phyloP scores from a whole-genome alignment of 331 rosid genomes.

The Phaseolus coccineus region DNA sequence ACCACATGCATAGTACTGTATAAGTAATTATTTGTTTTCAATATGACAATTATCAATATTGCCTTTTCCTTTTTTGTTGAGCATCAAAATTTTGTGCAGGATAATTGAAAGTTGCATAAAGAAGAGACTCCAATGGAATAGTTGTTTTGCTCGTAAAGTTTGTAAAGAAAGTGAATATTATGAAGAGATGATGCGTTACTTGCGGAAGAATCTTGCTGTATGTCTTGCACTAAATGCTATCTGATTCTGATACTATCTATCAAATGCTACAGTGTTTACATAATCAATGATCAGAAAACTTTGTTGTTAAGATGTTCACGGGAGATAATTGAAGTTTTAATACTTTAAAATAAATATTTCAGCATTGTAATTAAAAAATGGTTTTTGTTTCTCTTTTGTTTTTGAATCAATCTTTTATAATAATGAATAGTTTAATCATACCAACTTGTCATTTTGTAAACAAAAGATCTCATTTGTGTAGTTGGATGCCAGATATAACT shows the following conservation, averaged over 20 bases:
- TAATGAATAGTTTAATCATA: slow-evolving; percentile 5
- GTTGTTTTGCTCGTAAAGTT: slow-evolving; percentile 84
- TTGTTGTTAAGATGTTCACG: background rate
- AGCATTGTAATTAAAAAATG: slow-evolving; percentile 5
- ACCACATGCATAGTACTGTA: background rate
- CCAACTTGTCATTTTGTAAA: background rate
- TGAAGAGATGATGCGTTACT: slow-evolving; percentile 90
- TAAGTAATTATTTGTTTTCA: background rate
- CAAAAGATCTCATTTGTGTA: background rate
- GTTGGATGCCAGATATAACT: slow-evolving; percentile 1
- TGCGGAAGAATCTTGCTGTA: slow-evolving; percentile 90
- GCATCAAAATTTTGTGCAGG: slow-evolving; percentile 61
- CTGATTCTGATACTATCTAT: slow-evolving; percentile 28
- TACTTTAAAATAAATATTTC: slow-evolving; percentile 2
- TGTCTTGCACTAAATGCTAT: slow-evolving; percentile 45
- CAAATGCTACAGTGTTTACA: slow-evolving; percentile 25
- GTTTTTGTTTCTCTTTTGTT: slow-evolving; percentile 24
- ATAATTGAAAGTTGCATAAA: slow-evolving; percentile 77
- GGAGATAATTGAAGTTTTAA: slow-evolving; percentile 12
- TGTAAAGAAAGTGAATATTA: slow-evolving; percentile 91
- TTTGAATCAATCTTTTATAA: slow-evolving; percentile 3
- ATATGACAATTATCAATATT: slow-evolving; percentile 3
- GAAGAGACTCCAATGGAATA: slow-evolving; percentile 91
- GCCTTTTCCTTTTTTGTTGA: slow-evolving; percentile 21
- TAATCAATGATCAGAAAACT: background rate